phyloP scores from a whole-genome alignment of 257 asterid species.

The Ilex aquifolium region DNA sequence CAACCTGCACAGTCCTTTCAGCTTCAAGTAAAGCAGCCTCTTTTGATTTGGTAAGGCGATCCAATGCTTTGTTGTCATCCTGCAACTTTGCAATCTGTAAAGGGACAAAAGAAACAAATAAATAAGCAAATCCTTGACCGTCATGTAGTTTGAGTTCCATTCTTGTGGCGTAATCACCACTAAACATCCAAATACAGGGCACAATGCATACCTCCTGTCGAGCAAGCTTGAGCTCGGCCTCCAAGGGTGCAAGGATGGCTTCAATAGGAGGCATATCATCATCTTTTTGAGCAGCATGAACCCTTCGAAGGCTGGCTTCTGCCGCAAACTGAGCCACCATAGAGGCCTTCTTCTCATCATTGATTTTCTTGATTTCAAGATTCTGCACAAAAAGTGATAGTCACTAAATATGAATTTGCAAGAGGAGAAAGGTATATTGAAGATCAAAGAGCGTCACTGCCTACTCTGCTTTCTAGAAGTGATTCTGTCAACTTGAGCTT shows the following conservation, averaged over 20 bases:
- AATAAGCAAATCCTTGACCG: slow-evolving; percentile 13
- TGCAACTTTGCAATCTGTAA: slow-evolving; percentile 84
- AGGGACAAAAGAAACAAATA: slow-evolving; percentile 15
- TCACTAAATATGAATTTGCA: background rate
- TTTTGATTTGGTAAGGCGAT: slow-evolving; percentile 92
- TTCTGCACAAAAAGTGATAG: slow-evolving; percentile 39
- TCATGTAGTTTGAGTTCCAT: background rate
- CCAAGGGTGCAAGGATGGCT: slow-evolving; percentile 94
- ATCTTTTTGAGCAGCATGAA: slow-evolving; percentile 93
- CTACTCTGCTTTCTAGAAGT: slow-evolving; percentile 85
- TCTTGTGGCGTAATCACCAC: slow-evolving; percentile 8
- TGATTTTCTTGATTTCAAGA: slow-evolving; percentile 93
- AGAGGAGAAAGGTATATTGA: slow-evolving; percentile 2
- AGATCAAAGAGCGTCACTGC: slow-evolving; percentile 8
- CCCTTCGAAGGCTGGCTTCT: slow-evolving; percentile 97
- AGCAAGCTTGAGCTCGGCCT: slow-evolving; percentile 96
- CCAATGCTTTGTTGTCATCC: slow-evolving; percentile 95
- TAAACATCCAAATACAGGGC: slow-evolving; percentile 11
- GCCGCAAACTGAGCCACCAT: slow-evolving; percentile 99
- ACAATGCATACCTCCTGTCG: slow-evolving; percentile 72
- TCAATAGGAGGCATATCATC: slow-evolving; percentile 99
- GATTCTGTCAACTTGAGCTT: slow-evolving; percentile 90
- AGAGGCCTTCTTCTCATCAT: slow-evolving; percentile 94
- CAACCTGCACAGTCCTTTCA: slow-evolving; percentile 89
- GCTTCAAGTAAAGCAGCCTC: slow-evolving; percentile 97